Conservation (phyloP, 306 rosid species). For the Inga laurina region DNA sequence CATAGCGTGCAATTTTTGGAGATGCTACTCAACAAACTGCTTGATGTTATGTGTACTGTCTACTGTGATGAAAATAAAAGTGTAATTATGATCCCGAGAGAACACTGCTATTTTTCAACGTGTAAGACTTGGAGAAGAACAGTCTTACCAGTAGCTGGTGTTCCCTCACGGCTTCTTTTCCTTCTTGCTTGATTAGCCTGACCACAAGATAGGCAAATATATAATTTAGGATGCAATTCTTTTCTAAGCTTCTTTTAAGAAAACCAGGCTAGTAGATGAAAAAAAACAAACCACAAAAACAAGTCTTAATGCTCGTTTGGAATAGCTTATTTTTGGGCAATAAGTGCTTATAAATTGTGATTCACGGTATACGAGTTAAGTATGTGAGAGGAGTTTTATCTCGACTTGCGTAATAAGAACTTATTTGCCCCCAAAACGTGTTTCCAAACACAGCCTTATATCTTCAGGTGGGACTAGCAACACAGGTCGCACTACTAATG, state of each 20-base stretch:
- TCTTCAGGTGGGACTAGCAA: not conserved
- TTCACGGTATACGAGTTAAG: no score
- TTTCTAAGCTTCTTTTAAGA: slow-evolving; percentile 6
- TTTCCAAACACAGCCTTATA: no score
- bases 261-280: slow-evolving; percentile 18
- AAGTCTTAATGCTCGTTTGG: no score
- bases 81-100: slow-evolving; percentile 32
- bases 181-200: slow-evolving; percentile 72
- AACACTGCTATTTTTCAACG: slow-evolving; percentile 39
- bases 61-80: slow-evolving; percentile 24
- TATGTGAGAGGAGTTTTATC: no score
- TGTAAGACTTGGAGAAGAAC: slow-evolving; percentile 49
- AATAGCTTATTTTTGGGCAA: no score
- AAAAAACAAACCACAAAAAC: not conserved
- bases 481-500: not conserved
- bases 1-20: slow-evolving; percentile 23
- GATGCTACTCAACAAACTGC: slow-evolving; percentile 31
- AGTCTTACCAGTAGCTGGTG: slow-evolving; percentile 75
- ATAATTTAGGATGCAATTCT: slow-evolving; percentile 29
- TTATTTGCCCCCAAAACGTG: no score
- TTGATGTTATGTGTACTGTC: slow-evolving; percentile 18
- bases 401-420: no score
- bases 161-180: slow-evolving; percentile 83
- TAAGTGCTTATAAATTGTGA: no score
- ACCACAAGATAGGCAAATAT: slow-evolving; percentile 42